Evolutionary conservation across 2,329 filamentous ascomycete species (phyloP), one percentile per base, ranked within the genome.

Genomic region (Calycina marina): DNA sequence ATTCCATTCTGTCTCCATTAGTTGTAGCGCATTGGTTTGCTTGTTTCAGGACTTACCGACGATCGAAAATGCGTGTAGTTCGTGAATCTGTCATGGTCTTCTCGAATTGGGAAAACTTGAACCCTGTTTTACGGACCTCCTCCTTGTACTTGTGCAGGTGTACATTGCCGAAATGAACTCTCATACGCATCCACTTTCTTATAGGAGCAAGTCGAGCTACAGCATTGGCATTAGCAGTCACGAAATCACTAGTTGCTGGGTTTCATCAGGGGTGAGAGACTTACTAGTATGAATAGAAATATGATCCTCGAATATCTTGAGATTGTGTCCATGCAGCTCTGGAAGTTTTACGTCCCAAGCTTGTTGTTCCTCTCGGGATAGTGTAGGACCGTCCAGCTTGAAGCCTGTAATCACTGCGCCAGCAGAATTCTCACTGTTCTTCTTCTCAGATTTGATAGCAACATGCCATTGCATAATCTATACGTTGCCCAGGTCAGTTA

Each of bases 111-210:
- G 40, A 24, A 18, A 45, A 48, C 4, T 30, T 17, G 17, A 38
- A 40, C 8, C 40, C 18, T 5, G 20, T 27, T 6, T 40, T 26
- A 11, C 14, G 13, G 24, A 52, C 47, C 4, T 31, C 35, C 12
- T 35, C 35, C 9, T 31, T 41, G 26, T 41, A 50, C 9, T 38
- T 32, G 11, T 16, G 36, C 2, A 54, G 31, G 17, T 40, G 31
- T 6, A 48, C 18, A 25, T 47, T 40, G 11, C 50, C 51, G 33
- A 53, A 52, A 18, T 49, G 40, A 5, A 53, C 39, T 13, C 51
- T 41, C 47, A 54, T 50, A 18, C 41, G 39, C 48, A 53, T 50
- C 40, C 43, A 42, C 15, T 35, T 38, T 18, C 43, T 47, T 3
- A 48, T 16, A 10, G 40, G 37, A 17, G 41, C 41, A 6, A 52